Evolutionary conservation across 305 asterid species (phyloP).

Genomic region (Fraxinus greggii): DNA sequence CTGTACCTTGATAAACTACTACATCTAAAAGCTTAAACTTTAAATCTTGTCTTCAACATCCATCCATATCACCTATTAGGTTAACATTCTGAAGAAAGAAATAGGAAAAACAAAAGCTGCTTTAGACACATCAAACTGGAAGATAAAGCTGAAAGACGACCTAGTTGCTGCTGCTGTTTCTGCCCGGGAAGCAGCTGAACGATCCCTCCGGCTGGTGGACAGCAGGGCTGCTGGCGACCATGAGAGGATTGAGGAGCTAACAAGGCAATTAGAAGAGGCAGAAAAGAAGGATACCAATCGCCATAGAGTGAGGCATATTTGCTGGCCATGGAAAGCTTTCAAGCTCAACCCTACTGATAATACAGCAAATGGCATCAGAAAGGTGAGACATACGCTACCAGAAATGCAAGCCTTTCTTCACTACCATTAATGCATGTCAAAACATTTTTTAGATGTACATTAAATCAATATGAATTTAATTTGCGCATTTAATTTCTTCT

Average conservation of each 20-base stretch:
- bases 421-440: neutral
- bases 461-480: neutral
- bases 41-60: neutral
- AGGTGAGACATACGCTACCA: slow-evolving; percentile 28
- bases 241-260: slow-evolving; percentile 29
- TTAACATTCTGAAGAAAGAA: slow-evolving; percentile 30
- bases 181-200: slow-evolving; percentile 36
- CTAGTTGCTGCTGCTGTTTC: slow-evolving; percentile 28
- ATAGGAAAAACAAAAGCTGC: slow-evolving; percentile 21
- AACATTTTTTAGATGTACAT: neutral
- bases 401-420: slow-evolving; percentile 32
- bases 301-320: slow-evolving; percentile 25
- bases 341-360: slow-evolving; percentile 21
- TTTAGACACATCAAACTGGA: slow-evolving; percentile 25
- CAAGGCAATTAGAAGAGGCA: slow-evolving; percentile 27
- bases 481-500: neutral
- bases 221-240: slow-evolving; percentile 25
- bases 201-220: slow-evolving; percentile 34
- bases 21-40: neutral
- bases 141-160: slow-evolving; percentile 30
- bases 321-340: slow-evolving; percentile 34
- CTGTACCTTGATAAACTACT: neutral
- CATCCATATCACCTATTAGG: slow-evolving; percentile 6
- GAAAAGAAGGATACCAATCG: slow-evolving; percentile 25
- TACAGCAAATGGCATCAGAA: slow-evolving; percentile 10